Base-by-base conservation (phyloP, 2,329 filamentous ascomycete genomes). In the Shiraia sp. region DNA sequence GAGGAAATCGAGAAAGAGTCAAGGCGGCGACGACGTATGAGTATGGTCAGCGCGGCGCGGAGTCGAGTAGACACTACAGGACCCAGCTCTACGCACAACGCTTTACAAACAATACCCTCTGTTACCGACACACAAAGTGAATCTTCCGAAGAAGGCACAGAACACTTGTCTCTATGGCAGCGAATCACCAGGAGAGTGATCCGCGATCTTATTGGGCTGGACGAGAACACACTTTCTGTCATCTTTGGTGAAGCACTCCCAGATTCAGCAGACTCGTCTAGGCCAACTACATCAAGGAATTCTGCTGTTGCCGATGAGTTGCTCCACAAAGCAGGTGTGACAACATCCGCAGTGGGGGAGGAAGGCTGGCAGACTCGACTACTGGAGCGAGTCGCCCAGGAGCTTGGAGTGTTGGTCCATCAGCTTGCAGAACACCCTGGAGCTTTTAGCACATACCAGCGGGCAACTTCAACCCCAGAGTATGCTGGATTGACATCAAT, bases 1-100 rank as follows among this genome's bases (percentile, higher is more conserved):
- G 88, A 95, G 41, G 90, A 96, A 69, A 91, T 97, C 33, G 88
- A 95, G 68, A 86, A 82, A 48, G 90, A 96, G 70, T 95, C 90
- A 3, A 78, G 82, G 40, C 59, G 75, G 32, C 79, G 87, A 43
- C 80, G 87, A 43, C 78, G 85, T 23, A 80, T 82, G 65, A 85
- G 82, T 6, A 75, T 82, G 54, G 75, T 75, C 31, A 82, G 79
- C 46, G 65, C 68, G 46, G 65, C 57, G 28, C 65, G 65, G 41
- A 66, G 65, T 50, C 59, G 57, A 3, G 36, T 52, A 31, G 63
- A 58, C 16, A 55, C 45, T 34, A 45, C 37, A 19, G 47, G 53
- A 32, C 49, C 48, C 12, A 52, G 55, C 4, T 25, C 43, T 1
- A 41, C 34, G 3, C 48, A 32, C 24, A 39, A 53, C 4, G 22